Base-by-base conservation (phyloP, 2,329 filamentous ascomycete genomes). In the Colletotrichum musicola region DNA sequence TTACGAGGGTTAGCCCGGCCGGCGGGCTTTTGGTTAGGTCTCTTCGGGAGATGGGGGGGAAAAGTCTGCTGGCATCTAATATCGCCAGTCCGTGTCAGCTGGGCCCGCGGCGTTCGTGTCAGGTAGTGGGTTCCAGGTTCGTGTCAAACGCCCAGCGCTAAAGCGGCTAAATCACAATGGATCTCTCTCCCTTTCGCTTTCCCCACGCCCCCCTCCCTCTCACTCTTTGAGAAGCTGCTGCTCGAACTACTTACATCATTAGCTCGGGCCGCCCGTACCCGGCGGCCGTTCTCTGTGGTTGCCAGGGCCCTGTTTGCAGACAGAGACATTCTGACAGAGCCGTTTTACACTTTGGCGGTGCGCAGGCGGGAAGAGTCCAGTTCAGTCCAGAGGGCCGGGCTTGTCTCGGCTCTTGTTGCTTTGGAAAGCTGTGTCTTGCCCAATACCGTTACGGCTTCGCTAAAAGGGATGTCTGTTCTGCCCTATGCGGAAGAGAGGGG, bases 71-170 rank as follows among this genome's bases (percentile, higher is more conserved):
- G 51, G 59, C 53, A 49, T 59, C 49, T 46, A 35, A 35, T 35
- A 44, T 42, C 10, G 25, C 30, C 25, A 49, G 27, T 54, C 60
- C 47, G 49, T 47, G 49, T 50, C 22, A 54, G 61, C 42, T 46
- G 22, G 27, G 22, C 22, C 44, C 22, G 61, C 47, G 42, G 42
- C 44, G 61, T 38, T 65, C 30, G 65, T 68, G 55, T 68, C 64
- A 54, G 51, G 49, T 55, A 60, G 62, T 40, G 55, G 65, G 54
- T 64, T 68, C 61, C 61, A 64, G 38, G 42, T 68, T 55, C 44
- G 50, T 60, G 55, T 38, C 30, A 58, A 35, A 65, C 55, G 46
- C 42, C 49, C n/a, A 42, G n/a, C 65, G 47, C 61, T 59, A 68
- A 38, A 65, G 62, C 55, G 62, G 50, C 30, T 56, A 68, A 59